Evolutionary conservation across 139 green algal species (phyloP).

Genomic region (Eudorina sp.): DNA sequence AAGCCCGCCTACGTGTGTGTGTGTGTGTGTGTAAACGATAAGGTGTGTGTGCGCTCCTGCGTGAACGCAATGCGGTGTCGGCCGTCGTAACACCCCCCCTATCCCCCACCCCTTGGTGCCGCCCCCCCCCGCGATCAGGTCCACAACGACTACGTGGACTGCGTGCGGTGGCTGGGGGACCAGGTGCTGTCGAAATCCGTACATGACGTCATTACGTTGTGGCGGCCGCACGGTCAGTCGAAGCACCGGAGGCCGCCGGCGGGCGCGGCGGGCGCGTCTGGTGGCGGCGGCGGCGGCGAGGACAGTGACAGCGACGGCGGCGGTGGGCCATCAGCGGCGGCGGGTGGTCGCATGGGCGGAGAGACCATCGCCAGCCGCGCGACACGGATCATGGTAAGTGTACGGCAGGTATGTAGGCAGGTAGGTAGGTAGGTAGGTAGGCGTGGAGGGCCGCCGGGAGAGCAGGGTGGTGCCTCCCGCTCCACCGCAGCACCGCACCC

Average conservation of each 20-base stretch:
- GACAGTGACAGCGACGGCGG: constrained; percentile 13
- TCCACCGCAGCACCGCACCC: too few relatives aligned
- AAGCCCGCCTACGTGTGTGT: too few relatives aligned
- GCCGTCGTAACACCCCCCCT: too few relatives aligned
- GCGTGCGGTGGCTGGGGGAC: constrained; percentile 84
- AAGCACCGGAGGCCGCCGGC: not conserved
- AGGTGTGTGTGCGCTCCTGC: too few relatives aligned
- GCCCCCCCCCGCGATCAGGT: too few relatives aligned
- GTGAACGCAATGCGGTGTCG: too few relatives aligned
- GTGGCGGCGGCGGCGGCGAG: not conserved
- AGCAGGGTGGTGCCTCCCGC: too few relatives aligned
- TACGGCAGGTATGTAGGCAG: too few relatives aligned
- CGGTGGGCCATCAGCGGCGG: not conserved
- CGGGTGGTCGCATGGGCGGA: constrained; percentile 15
- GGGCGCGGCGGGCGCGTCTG: not conserved
- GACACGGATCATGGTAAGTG: constrained; percentile 13
- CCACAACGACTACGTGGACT: constrained; percentile 89
- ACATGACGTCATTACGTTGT: constrained; percentile 38
- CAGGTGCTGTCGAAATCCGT: constrained; percentile 57
- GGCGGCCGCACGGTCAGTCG: constrained; percentile 14
- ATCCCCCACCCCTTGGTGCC: too few relatives aligned
- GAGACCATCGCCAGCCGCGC: constrained; percentile 2
- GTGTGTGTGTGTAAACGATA: too few relatives aligned
- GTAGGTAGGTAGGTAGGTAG: too few relatives aligned
- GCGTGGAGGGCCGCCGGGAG: too few relatives aligned